These are phyloP conservation scores for Pichia nanzhaoensis DNA, from an alignment of 805 yeast species.

Conservation along the genomic window DNA sequence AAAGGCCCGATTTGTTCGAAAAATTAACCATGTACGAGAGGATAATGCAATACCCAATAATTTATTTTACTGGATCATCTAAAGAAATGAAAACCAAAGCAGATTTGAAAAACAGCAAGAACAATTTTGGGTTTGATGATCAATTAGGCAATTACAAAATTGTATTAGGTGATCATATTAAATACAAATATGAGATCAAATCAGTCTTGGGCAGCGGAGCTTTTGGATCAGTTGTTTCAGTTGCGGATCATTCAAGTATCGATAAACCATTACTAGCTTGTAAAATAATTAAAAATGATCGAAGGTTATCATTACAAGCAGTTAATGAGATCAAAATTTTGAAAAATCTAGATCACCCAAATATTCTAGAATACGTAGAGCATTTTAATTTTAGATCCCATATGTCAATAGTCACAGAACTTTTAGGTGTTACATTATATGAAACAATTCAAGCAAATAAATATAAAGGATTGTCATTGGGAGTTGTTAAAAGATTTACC, in stretches of 20 bases:
- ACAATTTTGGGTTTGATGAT: constrained; percentile 72
- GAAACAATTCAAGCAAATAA: constrained; percentile 46
- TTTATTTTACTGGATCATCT: constrained; percentile 44
- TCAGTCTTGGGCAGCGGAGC: constrained; percentile 67
- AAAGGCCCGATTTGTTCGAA: constrained; percentile 18
- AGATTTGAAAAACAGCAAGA: constrained; percentile 33
- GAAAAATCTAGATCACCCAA: constrained; percentile 36
- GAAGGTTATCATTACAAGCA: constrained; percentile 71
- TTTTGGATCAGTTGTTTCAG: constrained; percentile 71
- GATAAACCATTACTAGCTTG: constrained; percentile 55
- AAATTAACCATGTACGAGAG: constrained; percentile 48
- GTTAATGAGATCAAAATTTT: constrained; percentile 67
- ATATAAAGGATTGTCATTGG: constrained; percentile 43
- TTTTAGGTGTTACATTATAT: constrained; percentile 59
- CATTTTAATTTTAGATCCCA: constrained; percentile 79
- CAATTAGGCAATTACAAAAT: constrained; percentile 53
- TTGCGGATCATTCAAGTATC: constrained; percentile 52
- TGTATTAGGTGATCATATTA: constrained; percentile 60
- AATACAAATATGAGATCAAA: constrained; percentile 62
- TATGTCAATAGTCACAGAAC: constrained; percentile 73
- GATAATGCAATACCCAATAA: constrained; percentile 36
- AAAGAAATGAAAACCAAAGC: constrained; percentile 23
- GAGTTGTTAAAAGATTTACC: constrained; percentile 39
- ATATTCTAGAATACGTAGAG: constrained; percentile 50
- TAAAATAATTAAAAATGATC: constrained; percentile 67